Conservation (phyloP, 2,329 filamentous ascomycete genomes). For the Myrmaecium sp. region DNA sequence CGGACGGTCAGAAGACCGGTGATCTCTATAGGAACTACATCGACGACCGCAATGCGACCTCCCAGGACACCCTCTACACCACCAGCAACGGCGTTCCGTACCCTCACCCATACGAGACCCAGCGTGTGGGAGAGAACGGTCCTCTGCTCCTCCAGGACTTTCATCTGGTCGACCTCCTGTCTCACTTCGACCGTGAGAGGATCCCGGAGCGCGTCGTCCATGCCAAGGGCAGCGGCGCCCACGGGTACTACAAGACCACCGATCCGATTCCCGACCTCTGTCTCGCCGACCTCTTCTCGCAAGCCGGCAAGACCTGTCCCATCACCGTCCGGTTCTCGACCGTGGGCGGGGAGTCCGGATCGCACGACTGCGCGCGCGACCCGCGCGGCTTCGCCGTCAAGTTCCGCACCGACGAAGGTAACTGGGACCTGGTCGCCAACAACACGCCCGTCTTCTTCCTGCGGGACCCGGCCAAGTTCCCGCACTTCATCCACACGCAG, state of each 20-base stretch:
- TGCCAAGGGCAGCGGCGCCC: slow-evolving; percentile 32
- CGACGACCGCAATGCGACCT: slow-evolving; percentile 26
- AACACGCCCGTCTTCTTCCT: slow-evolving; percentile 64
- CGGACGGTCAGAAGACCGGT: slow-evolving; percentile 17
- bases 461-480: slow-evolving; percentile 58
- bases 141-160: slow-evolving; percentile 39
- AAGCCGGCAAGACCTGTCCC: slow-evolving; percentile 52
- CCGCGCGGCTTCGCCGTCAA: slow-evolving; percentile 58
- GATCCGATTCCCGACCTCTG: slow-evolving; percentile 29
- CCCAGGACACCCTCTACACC: slow-evolving; percentile 33
- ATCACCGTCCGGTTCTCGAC: slow-evolving; percentile 56
- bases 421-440: slow-evolving; percentile 56
- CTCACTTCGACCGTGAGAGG: slow-evolving; percentile 33
- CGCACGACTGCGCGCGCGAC: slow-evolving; percentile 54
- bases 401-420: slow-evolving; percentile 58
- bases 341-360: slow-evolving; percentile 57
- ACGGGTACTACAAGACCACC: slow-evolving; percentile 31
- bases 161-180: slow-evolving; percentile 32
- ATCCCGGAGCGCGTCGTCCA: slow-evolving; percentile 35
- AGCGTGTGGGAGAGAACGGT: slow-evolving; percentile 39
- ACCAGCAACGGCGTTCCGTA: slow-evolving; percentile 40
- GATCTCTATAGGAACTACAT: slow-evolving; percentile 25
- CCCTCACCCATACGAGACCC: slow-evolving; percentile 40
- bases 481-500: slow-evolving; percentile 57
- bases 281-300: slow-evolving; percentile 30